A percentile compares a stretch with the other conserved stretches of the same genome.
Evolutionary conservation across 345 rosid genomes (phyloP).

Genomic region (Syzygium aromaticum): DNA sequence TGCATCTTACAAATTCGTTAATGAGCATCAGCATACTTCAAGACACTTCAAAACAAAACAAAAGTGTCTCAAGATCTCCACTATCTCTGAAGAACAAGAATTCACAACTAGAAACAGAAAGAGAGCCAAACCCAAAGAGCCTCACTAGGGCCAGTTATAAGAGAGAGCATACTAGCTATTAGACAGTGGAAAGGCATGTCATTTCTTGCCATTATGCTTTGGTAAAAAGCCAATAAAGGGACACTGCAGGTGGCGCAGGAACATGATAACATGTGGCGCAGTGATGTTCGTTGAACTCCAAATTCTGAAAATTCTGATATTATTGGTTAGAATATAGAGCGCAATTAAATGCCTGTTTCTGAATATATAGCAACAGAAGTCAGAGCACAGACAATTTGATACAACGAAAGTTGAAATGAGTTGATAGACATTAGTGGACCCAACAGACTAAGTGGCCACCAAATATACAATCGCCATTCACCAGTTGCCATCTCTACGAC

Average conservation of each 20-base stretch:
- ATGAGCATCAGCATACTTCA: not conserved
- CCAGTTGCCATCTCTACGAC: not conserved
- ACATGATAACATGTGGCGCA: not conserved
- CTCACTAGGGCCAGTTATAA: not conserved
- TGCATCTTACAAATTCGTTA: not conserved
- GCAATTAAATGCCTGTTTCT: not conserved
- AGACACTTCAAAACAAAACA: not conserved
- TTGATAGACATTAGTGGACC: not conserved
- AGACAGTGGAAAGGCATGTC: not conserved
- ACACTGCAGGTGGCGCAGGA: not conserved
- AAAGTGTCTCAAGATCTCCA: not conserved
- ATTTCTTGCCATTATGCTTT: not conserved
- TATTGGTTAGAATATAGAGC: not conserved
- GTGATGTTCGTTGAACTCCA: not conserved
- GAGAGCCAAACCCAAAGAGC: not conserved
- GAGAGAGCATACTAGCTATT: not conserved
- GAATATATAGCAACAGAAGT: not conserved
- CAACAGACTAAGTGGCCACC: not conserved
- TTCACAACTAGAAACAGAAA: not conserved
- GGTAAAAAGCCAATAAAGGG: not conserved
- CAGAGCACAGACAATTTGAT: not conserved
- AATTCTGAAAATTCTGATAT: not conserved
- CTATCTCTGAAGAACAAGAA: not conserved
- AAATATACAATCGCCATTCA: not conserved
- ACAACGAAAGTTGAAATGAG: not conserved